Evolutionary conservation across 805 yeast genomes (phyloP), one percentile per base, ranked within the genome.

Genomic region (Maudiozyma saulgeensis): DNA sequence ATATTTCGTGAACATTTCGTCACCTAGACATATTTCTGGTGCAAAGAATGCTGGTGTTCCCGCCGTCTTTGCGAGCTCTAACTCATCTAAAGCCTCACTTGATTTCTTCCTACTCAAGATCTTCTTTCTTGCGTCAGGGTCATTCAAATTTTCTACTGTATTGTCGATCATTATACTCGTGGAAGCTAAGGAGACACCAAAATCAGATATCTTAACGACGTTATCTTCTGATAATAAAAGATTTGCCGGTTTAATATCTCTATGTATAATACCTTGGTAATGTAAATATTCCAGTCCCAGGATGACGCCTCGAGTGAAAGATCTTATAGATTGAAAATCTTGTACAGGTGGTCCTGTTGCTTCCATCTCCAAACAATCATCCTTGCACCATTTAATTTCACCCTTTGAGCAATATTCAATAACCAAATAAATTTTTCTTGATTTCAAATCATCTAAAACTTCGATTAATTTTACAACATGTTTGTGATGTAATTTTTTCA

Each of bases 1-100:
- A 40, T 52, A 62, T 50, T 61, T 59, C 18, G 51, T 55, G 18
- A 55, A 51, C 6, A 66, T 60, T 34, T 62, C 66, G 43, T 63
- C 68, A 1, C 87, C 81, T 49, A 76, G 74, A 62, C 96, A 90
- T 43, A 90, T 73, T 64, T 93, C 99, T 0, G 96, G 96, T 0
- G 98, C 96, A 59, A 89, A 83, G 64, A 91, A 91, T 0, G 97
- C 98, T 1, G 98, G 98, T 0, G 98, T 91, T 3, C 98, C 99
- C 0, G 96, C 98, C 0, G 98, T 91, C 66, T 90, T 91, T 1
- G 96, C 95, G 53, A 93, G 73, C 58, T 91, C 99, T 49, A 82
- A 70, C 54, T 90, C 97, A 56, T 79, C 74, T 25, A 59, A 44
- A 3, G 61, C 44, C 19, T 58, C 60, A 19, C 39, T 34, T 18